Conservation (phyloP, 176 grass and related monocot species). For the Typha latifolia region DNA sequence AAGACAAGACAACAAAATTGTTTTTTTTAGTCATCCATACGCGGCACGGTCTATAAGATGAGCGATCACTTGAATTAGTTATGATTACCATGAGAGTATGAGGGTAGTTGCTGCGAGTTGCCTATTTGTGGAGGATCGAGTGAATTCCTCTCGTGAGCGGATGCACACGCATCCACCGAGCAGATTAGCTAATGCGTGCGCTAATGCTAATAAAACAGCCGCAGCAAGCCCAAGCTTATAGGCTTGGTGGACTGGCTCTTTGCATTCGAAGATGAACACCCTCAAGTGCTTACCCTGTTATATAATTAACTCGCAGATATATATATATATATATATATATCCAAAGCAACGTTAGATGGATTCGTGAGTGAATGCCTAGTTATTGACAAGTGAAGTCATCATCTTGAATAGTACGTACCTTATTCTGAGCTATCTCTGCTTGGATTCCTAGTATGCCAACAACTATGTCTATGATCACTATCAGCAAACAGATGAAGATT, state of each 20-base stretch:
- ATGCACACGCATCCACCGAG: constrained; percentile 77
- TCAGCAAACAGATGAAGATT: constrained; percentile 53
- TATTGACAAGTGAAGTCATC: background rate
- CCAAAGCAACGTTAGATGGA: constrained; percentile 4
- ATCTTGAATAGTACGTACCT: constrained; percentile 34
- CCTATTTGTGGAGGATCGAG: constrained; percentile 57
- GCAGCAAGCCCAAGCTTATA: constrained; percentile 81
- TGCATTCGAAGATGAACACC: constrained; percentile 78
- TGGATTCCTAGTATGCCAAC: constrained; percentile 86
- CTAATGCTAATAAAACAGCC: constrained; percentile 50
- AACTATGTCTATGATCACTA: constrained; percentile 70
- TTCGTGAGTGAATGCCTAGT: no score
- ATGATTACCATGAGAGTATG: constrained; percentile 67
- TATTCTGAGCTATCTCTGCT: constrained; percentile 74
- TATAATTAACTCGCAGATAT: constrained; percentile 2
- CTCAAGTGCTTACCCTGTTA: constrained; percentile 50
- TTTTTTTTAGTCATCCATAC: background rate
- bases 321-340: background rate
- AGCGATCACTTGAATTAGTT: background rate
- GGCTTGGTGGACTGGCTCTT: constrained; percentile 56
- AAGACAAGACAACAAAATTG: background rate
- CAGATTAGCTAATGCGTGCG: constrained; percentile 65
- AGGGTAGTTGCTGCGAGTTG: constrained; percentile 60
- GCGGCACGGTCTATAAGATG: background rate
- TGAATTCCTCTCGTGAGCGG: constrained; percentile 62